phyloP scores from a whole-genome alignment of 208 protist genomes.

The Lotmaria passim region DNA sequence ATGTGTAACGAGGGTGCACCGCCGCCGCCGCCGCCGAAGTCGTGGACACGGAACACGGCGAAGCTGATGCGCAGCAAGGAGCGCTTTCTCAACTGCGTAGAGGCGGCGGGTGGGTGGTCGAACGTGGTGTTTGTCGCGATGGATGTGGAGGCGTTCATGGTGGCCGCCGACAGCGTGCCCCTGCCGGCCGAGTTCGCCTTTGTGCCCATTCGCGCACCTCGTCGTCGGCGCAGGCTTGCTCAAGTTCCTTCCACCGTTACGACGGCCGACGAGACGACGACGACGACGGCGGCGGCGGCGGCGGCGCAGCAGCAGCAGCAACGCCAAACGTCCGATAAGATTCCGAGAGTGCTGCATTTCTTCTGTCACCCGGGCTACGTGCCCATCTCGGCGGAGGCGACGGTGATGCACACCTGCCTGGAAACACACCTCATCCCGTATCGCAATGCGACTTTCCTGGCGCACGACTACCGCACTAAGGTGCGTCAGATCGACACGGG shows the following conservation, averaged over 20 bases:
- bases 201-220: conserved; percentile 4
- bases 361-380: conserved; percentile 47
- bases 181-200: conserved; percentile 63
- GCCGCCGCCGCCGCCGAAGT: neutral
- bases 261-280: neutral
- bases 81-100: conserved; percentile 29
- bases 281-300: neutral
- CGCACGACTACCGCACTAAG: conserved; percentile 38
- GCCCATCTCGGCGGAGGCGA: neutral
- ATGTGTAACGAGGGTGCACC: neutral
- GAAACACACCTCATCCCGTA: conserved; percentile 52
- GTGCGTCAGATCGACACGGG: conserved; percentile 8
- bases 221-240: neutral
- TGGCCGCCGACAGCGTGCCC: conserved; percentile 29
- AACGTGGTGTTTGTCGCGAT: conserved; percentile 50
- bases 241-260: no score
- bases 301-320: neutral
- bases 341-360: no score
- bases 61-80: conserved; percentile 39
- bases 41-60: conserved; percentile 15
- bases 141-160: conserved; percentile 51
- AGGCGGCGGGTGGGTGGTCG: conserved; percentile 41
- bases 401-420: conserved; percentile 29
- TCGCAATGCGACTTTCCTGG: conserved; percentile 48
- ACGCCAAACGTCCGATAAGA: no score